These are phyloP conservation scores for Sugiyamaella grinbergsii DNA, from an alignment of 1,139 yeast species.

Conservation along the genomic window DNA sequence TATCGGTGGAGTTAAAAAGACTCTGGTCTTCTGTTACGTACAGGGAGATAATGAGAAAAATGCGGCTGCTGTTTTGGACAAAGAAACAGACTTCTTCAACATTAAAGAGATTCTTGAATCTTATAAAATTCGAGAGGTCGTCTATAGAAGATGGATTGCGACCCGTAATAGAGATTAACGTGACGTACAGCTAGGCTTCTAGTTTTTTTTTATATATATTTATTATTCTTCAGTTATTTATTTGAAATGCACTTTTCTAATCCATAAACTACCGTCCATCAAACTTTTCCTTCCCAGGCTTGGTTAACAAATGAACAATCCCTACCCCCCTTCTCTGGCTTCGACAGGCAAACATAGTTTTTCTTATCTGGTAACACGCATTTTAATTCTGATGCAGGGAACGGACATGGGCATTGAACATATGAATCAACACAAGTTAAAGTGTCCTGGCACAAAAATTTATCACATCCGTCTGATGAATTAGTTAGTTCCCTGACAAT, in stretches of 20 bases:
- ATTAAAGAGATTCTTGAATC: conserved; percentile 45
- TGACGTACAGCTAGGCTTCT: background rate
- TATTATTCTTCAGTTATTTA: conserved; percentile 8
- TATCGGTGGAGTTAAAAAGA: conserved; percentile 83
- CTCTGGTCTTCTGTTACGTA: conserved; percentile 68
- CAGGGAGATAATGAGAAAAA: conserved; percentile 50
- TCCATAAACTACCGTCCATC: conserved; percentile 14
- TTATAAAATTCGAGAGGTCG: conserved; percentile 60
- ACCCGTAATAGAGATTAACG: conserved; percentile 71
- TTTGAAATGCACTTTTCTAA: conserved; percentile 1
- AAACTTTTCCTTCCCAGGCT: conserved; percentile 49
- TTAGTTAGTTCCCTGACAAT: background rate
- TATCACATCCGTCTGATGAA: conserved; percentile 49
- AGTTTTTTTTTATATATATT: conserved; percentile 17
- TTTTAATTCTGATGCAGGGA: conserved; percentile 78
- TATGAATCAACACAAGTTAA: conserved; percentile 70
- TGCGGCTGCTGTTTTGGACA: conserved; percentile 30
- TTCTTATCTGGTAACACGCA: conserved; percentile 72
- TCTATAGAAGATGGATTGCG: conserved; percentile 82
- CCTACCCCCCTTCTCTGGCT: conserved; percentile 52
- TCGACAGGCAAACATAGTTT: conserved; percentile 73
- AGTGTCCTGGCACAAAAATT: conserved; percentile 81
- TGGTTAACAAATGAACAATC: conserved; percentile 44
- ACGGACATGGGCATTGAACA: conserved; percentile 85
- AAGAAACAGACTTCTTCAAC: too few species aligned